Evolutionary conservation across 2,329 filamentous ascomycete genomes (phyloP).

Genomic region (Botrytis deweyae): DNA sequence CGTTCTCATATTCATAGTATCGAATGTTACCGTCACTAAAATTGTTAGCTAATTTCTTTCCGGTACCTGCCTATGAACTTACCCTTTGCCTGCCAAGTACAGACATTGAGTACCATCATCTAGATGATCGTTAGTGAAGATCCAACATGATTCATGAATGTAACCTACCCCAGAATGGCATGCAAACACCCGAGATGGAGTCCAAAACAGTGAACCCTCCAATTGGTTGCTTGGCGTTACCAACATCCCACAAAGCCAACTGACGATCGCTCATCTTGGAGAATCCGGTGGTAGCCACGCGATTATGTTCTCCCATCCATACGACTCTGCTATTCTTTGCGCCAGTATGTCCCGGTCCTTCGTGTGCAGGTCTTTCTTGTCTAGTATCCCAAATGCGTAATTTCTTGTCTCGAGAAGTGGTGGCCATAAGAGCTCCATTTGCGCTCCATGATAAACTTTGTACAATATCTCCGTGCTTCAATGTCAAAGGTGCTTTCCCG

Average conservation of each 20-base stretch:
- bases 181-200: slow-evolving; percentile 95
- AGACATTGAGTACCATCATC: slow-evolving; percentile 92
- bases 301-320: slow-evolving; percentile 96
- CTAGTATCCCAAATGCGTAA: slow-evolving; percentile 95
- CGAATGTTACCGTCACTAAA: slow-evolving; percentile 93
- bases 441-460: slow-evolving; percentile 97
- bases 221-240: slow-evolving; percentile 74
- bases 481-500: slow-evolving; percentile 68
- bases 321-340: slow-evolving; percentile 97
- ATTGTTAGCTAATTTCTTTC: slow-evolving; percentile 22
- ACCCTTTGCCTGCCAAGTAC: slow-evolving; percentile 97
- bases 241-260: slow-evolving; percentile 91
- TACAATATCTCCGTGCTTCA: slow-evolving; percentile 88
- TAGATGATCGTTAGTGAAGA: slow-evolving; percentile 37
- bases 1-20: slow-evolving; percentile 97
- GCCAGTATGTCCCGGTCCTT: slow-evolving; percentile 80
- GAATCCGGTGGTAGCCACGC: slow-evolving; percentile 94
- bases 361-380: slow-evolving; percentile 83
- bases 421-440: slow-evolving; percentile 80
- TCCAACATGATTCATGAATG: slow-evolving; percentile 28
- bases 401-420: slow-evolving; percentile 97
- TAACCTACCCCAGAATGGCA: slow-evolving; percentile 89
- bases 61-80: slow-evolving; percentile 42
- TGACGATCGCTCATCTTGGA: slow-evolving; percentile 98
- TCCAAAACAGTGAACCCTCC: slow-evolving; percentile 89